phyloP scores from a whole-genome alignment of 106 monocot species.

The Dactylorhiza incarnata region DNA sequence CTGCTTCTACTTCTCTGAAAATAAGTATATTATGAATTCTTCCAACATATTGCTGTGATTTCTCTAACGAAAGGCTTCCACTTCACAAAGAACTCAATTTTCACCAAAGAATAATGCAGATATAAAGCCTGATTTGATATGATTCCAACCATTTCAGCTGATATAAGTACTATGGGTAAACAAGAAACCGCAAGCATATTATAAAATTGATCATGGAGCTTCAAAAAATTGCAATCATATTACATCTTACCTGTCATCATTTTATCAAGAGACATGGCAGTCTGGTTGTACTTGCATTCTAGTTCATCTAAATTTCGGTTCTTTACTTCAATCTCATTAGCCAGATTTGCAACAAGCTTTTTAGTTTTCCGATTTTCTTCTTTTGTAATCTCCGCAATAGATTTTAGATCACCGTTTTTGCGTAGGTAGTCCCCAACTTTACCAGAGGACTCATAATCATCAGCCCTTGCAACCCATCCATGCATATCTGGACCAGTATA shows the following conservation, averaged over 20 bases:
- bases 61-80: neutral
- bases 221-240: neutral
- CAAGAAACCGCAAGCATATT: neutral
- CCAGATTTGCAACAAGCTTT: slow-evolving; percentile 23
- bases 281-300: slow-evolving; percentile 15
- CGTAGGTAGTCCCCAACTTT: slow-evolving; percentile 19
- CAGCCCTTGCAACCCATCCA: slow-evolving; percentile 39
- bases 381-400: slow-evolving; percentile 12
- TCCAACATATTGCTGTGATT: neutral
- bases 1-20: too few relatives aligned
- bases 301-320: slow-evolving; percentile 18
- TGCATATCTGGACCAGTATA: slow-evolving; percentile 5
- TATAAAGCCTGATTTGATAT: too few relatives aligned
- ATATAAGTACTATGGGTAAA: neutral
- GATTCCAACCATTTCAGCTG: neutral
- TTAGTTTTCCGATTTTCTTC: slow-evolving; percentile 21
- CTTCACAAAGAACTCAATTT: neutral
- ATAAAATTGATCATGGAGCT: neutral
- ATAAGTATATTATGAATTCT: too few relatives aligned
- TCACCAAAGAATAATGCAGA: too few relatives aligned
- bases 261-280: slow-evolving; percentile 16
- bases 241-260: slow-evolving; percentile 14
- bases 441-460: slow-evolving; percentile 27
- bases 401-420: slow-evolving; percentile 32
- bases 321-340: slow-evolving; percentile 21